phyloP scores from a whole-genome alignment of 495 filamentous ascomycete genomes.

The Neurospora sp. region DNA sequence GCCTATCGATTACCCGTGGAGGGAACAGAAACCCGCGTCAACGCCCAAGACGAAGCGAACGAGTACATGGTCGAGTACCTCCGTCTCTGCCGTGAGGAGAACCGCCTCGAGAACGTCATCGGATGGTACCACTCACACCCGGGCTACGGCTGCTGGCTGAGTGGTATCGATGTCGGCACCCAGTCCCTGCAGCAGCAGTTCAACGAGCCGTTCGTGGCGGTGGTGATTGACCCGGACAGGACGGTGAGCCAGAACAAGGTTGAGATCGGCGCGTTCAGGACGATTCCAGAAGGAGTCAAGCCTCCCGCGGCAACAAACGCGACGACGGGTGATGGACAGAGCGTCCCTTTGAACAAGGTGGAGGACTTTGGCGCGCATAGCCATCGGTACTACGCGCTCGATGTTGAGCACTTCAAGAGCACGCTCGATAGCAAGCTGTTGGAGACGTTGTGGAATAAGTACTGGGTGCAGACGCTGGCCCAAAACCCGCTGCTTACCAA shows the following conservation, averaged over 20 bases:
- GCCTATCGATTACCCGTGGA: conserved; percentile 92
- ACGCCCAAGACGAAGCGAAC: conserved; percentile 88
- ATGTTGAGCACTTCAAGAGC: conserved; percentile 88
- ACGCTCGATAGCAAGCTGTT: conserved; percentile 77
- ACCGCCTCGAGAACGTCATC: conserved; percentile 78
- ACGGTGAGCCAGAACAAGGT: conserved; percentile 93
- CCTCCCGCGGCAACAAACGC: conserved; percentile 21
- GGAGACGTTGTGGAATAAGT: conserved; percentile 95
- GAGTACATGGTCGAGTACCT: conserved; percentile 93
- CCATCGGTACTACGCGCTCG: conserved; percentile 78
- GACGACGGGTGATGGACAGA: conserved; percentile 42
- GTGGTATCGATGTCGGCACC: conserved; percentile 88
- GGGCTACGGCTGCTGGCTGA: conserved; percentile 97
- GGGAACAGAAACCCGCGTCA: conserved; percentile 95
- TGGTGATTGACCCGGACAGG: conserved; percentile 95
- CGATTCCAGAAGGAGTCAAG: conserved; percentile 71
- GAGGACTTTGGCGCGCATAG: conserved; percentile 95
- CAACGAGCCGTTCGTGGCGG: conserved; percentile 84
- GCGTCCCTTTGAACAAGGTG: conserved; percentile 81
- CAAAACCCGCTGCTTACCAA: conserved; percentile 87
- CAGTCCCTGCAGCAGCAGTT: conserved; percentile 73
- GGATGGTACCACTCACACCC: conserved; percentile 99
- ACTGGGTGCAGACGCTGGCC: conserved; percentile 98
- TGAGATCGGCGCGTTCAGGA: conserved; percentile 94
- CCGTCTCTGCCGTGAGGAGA: conserved; percentile 59